Evolutionary conservation across 805 yeast genomes (phyloP), one percentile per base, ranked within the genome.

Genomic region (Starmerella tilneyi): DNA sequence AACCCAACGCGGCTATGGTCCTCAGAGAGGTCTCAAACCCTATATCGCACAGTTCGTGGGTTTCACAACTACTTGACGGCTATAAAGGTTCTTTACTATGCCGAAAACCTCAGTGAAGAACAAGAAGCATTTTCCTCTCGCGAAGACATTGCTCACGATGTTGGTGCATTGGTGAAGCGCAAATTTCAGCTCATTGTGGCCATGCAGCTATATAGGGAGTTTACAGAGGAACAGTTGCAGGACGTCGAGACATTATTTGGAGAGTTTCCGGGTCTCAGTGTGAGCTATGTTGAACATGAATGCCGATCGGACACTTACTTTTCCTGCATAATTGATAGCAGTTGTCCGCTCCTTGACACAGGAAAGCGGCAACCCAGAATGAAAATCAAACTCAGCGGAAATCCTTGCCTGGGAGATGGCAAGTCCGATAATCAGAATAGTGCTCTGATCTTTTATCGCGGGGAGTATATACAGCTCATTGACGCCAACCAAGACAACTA

Each of bases 401-500:
- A 81, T 59, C 94, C 94, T 39, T 79, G 82, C 44, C 69, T 83
- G 48, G 94, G 94, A 39, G 92, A 82, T 60, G 94, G 94, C 46
- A 82, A 82, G 60, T 74, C 86, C 24, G 94, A 83, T 62, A 83
- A 83, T 57, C 94, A 83, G 59, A 83, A 83, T 57, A 83, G 77
- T 60, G 76, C 88, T 5, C 60, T 83, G 40, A 74, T 81, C 27
- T 83, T 80, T 64, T 75, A 78, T 56, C 72, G 92, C 51, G 94
- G 94, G 49, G 92, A 82, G 59, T 82, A 81, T 58, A 72, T 82
- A 49, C 92, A 83, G 58, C 69, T 83, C 53, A 74, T 82, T 51
- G 94, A 83, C 68, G 88, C 92, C 13, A 83, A 83, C 58, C 94
- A 83, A 59, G 92, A 82, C 58, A 80, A 82, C 59, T 82, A 82